Conservation (phyloP, 768 basidiomycete genomes). For the Mycena amicta region DNA sequence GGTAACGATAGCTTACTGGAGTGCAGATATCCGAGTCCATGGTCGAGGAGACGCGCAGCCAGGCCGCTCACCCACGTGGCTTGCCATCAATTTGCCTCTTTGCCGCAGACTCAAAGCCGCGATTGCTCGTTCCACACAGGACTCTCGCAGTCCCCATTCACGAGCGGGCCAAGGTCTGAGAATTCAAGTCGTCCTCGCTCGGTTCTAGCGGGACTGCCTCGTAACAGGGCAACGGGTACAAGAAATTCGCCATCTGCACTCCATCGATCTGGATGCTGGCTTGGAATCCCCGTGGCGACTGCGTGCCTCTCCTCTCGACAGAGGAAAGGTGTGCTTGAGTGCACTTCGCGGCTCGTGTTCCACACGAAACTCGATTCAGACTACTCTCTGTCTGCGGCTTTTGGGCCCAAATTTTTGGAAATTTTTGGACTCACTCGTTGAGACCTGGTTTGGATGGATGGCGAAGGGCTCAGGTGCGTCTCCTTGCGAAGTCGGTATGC, state of each 20-base stretch:
- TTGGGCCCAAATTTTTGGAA: slow-evolving; percentile 22
- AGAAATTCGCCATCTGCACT: slow-evolving; percentile 28
- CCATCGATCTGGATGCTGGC: slow-evolving; percentile 19
- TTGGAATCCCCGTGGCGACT: slow-evolving; percentile 36
- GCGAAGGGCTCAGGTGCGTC: too few species aligned
- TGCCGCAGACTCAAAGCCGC: slow-evolving; percentile 42
- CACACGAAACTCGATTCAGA: slow-evolving; percentile 46
- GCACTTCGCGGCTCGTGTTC: slow-evolving; percentile 38
- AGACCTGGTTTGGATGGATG: too few species aligned
- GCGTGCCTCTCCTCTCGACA: slow-evolving; percentile 18
- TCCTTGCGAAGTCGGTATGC: too few species aligned
- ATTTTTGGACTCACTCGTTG: too few species aligned
- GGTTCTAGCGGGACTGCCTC: slow-evolving; percentile 33
- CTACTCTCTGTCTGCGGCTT: slow-evolving; percentile 45
- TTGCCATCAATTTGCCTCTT: not conserved
- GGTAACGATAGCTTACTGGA: slow-evolving; percentile 4
- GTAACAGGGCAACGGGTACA: slow-evolving; percentile 30
- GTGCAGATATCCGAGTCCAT: slow-evolving; percentile 8
- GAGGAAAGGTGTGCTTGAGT: slow-evolving; percentile 29
- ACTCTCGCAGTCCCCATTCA: slow-evolving; percentile 23
- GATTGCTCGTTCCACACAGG: slow-evolving; percentile 40
- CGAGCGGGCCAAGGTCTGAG: slow-evolving; percentile 47
- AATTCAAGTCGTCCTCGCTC: slow-evolving; percentile 30
- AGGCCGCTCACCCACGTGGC: not conserved
- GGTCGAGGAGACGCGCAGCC: not conserved